phyloP scores from a whole-genome alignment of 805 yeast genomes.

The Lachancea lanzarotensis region DNA sequence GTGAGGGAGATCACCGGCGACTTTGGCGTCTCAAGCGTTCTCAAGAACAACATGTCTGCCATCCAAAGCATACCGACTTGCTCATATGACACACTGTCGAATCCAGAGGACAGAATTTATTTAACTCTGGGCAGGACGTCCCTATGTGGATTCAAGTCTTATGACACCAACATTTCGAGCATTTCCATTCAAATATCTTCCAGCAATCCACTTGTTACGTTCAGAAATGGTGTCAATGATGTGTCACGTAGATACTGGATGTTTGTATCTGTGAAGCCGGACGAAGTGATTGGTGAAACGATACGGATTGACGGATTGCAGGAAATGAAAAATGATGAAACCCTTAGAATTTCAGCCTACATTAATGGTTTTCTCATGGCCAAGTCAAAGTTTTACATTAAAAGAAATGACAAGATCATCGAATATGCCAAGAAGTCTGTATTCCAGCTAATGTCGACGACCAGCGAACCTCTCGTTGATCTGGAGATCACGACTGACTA shows the following conservation, averaged over 20 bases:
- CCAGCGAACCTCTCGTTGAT: conserved; percentile 38
- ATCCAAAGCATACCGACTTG: conserved; percentile 46
- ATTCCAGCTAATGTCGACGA: conserved; percentile 40
- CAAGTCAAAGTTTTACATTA: conserved; percentile 46
- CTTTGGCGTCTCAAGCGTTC: conserved; percentile 32
- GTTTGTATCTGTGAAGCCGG: conserved; percentile 64
- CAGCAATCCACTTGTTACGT: conserved; percentile 43
- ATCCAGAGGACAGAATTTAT: conserved; percentile 52
- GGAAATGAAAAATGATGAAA: conserved; percentile 44
- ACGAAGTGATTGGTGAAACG: conserved; percentile 66
- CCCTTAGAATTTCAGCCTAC: conserved; percentile 48
- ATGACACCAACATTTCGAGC: conserved; percentile 19
- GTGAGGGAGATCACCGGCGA: conserved; percentile 66
- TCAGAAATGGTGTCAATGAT: conserved; percentile 67
- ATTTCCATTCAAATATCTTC: conserved; percentile 25
- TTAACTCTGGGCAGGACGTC: conserved; percentile 46
- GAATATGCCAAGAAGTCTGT: conserved; percentile 42
- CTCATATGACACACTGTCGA: conserved; percentile 54
- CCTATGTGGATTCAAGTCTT: conserved; percentile 11
- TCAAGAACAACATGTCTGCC: conserved; percentile 51
- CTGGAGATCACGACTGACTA: conserved; percentile 55
- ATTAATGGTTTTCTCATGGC: conserved; percentile 60
- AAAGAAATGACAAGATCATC: conserved; percentile 40
- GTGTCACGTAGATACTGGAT: conserved; percentile 49
- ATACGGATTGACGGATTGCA: conserved; percentile 58